Base-by-base conservation (phyloP, 441 rosid species). In the Aleurites moluccanus region DNA sequence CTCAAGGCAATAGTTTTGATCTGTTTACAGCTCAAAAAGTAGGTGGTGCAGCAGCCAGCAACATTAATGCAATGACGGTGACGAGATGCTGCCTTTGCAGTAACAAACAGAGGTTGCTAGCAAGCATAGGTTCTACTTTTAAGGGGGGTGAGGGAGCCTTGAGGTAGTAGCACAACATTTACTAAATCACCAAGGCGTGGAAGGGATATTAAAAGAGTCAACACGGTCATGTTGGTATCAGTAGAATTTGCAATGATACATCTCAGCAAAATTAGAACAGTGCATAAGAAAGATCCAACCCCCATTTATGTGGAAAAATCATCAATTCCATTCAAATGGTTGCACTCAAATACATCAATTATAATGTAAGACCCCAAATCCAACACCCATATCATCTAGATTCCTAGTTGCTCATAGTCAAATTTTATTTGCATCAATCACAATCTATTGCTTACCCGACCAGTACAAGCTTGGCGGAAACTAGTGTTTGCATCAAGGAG, bases 401-500 rank as follows among this genome's bases (percentile, higher is more conserved):
- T 28, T 57, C 2, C 49, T 20, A 63, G 44, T 9, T 33, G 70
- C 44, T n/a, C 52, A 52, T 33, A 40, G 27, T 45, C 44, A 70
- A 67, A 78, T 79, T 35, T 21, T 30, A 68, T 64, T 67, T 16
- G 33, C 65, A 65, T 57, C 56, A 38, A 49, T 63, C 27, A 45
- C 20, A 63, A 68, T 81, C 70, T 78, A 70, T 50, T 75, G 72
- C 91, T 87, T 85, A 94, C 99, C 98, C 92, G 94, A 80, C 80
- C 67, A 80, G 62, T 78, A 76, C 79, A 86, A 68, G 94, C 90
- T 78, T 89, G 92, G 61, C 73, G 80, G 75, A 90, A 88, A 87
- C 90, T 81, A 70, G 92, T 85, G 76, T 87, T 86, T 75, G 95
- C 88, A 90, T 93, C 98, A 42, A 94, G 89, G 60, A 97, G 81